A percentile compares a stretch with the other conserved stretches of the same genome.
Conservation (phyloP, 2,329 filamentous ascomycete species). For the Chrysoporthe austroafricana region DNA sequence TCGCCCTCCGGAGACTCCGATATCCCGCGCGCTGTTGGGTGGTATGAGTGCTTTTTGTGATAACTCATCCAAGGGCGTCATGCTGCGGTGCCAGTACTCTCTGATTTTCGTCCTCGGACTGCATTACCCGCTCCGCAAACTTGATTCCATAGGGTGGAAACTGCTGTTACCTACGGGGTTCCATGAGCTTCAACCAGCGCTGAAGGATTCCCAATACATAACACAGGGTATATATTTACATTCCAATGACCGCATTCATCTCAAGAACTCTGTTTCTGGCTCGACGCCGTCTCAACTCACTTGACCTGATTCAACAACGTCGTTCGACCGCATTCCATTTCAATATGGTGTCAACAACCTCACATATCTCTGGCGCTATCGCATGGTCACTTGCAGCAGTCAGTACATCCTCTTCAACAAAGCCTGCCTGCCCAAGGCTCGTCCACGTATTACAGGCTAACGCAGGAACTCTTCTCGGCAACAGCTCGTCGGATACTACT, state of each 20-base stretch:
- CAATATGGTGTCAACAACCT: constrained; percentile 9
- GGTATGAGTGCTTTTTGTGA: not conserved
- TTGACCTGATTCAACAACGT: not conserved
- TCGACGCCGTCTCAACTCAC: not conserved
- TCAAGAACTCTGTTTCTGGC: not conserved
- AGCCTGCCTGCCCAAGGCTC: not conserved
- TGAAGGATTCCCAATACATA: not conserved
- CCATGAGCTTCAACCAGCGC: not conserved
- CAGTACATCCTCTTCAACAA: not conserved
- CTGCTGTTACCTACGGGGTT: not conserved
- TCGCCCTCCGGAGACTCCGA: not conserved
- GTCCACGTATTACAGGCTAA: not conserved
- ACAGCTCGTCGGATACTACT: constrained; percentile 12
- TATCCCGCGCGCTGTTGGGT: not conserved
- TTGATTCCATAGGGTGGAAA: not conserved
- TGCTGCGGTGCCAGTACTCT: not conserved
- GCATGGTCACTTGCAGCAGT: constrained; percentile 21
- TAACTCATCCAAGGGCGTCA: not conserved
- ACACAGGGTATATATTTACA: not conserved
- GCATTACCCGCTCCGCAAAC: not conserved
- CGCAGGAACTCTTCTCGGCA: not conserved
- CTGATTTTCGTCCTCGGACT: not conserved
- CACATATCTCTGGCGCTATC: not conserved
- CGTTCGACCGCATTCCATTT: not conserved
- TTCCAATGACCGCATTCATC: not conserved